Base-by-base conservation (phyloP, 768 basidiomycete genomes). In the Hygrophorus russula region DNA sequence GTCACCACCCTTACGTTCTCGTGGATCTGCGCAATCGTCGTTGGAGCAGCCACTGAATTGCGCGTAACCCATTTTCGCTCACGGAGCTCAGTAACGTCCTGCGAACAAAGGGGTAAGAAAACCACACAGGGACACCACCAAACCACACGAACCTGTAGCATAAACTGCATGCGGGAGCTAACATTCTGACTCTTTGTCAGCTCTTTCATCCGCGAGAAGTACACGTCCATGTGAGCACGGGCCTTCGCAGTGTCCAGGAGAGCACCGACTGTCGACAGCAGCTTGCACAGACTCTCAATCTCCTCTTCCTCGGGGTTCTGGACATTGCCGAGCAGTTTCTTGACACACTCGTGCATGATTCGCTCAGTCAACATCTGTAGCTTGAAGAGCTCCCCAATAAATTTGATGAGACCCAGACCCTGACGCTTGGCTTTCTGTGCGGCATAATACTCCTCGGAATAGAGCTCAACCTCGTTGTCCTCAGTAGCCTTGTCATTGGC, bases 371-470 rank as follows among this genome's bases (percentile, higher is more conserved):
- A 70, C 91, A 97, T 96, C 65, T 89, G 86, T n/a, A 99, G 70
- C 68, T 97, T 97, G 82, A 91, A 99, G 43, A 98, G 70, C 66
- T 99, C 94, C 50, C 94, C 93, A 50, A 98, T 97, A 67, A 99
- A 93, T 63, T 87, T 89, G 68, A 97, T 91, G 52, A 99, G 75
- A 69, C 94, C 91, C 10, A 97, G 81, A 61, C 94, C 93, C 49
- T 89, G 87, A 48, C 93, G 87, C 69, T 97, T 98, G 33, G 92
- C 94, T 70, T 94, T 96, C 63, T 93, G 85, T 12, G 90, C 90
- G 31, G 83, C 82, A 55, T 94, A 93, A 67, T 97, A 97, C 64
- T 96, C 94, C 1, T 96, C 90, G 10, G 89, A 93, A 59, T 96
- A 87, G 20, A 96, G 71, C 11, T 76, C 88, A 48, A 76, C 73